Evolutionary conservation across 2,329 filamentous ascomycete genomes (phyloP), one percentile per base, ranked within the genome.

Genomic region (Clarireedia homoeocarpa): DNA sequence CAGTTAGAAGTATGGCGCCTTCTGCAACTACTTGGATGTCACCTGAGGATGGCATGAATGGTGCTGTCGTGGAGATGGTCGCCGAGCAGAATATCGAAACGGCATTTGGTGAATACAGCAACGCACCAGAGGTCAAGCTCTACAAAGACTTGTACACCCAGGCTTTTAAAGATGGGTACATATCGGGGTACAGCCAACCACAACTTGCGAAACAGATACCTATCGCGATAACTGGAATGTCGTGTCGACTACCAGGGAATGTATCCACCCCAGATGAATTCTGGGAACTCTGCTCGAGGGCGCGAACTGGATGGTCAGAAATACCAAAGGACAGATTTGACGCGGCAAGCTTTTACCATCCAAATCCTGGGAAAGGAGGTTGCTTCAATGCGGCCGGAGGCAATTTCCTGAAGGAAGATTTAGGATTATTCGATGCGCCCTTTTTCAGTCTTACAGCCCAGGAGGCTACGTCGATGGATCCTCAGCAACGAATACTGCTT

Each of bases 201-300:
- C 52, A 55, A 44, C 10, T 15, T 50, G 46, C 52, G 12, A 55
- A 55, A 20, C 52, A 55, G 17, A 55, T 55, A 49, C 51, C 70
- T 15, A 76, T 81, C 48, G 78, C 77, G 5, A 71, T 81, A 14
- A 68, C 81, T 34, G 78, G 79, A 27, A 71, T 80, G 59, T 75
- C 75, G 5, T 74, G 78, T 48, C 73, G 77, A 6, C 78, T 81
- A 46, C 77, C 79, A 3, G 78, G 77, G 3, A 50, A 55, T 27
- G 68, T 73, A 6, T 75, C 75, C 6, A 71, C 68, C 4, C 71
- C 77, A 58, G 84, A 89, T 56, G 80, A 81, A 53, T 81, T 91
- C 39, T 91, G 87, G 87, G 82, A 88, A 58, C 74, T 90, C 6
- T 76, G 90, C 17, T 80, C 83, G 66, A 83, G 86, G 69, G 86